Base-by-base conservation (phyloP, 441 rosid genomes). In the Rhodomyrtus psidioides region DNA sequence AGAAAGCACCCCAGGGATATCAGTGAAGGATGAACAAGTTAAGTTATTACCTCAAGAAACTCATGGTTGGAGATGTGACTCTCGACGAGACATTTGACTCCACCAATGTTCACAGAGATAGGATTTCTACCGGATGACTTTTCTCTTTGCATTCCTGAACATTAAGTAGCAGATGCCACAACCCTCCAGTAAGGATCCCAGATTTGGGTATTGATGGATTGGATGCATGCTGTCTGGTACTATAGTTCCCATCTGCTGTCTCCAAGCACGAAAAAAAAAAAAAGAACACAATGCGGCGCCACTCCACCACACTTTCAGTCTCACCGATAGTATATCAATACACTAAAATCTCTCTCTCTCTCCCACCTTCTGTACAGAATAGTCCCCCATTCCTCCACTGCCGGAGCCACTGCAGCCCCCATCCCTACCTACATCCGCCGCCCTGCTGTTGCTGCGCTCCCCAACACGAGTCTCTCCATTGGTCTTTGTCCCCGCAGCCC, bases 21-120 rank as follows among this genome's bases (percentile, higher is more conserved):
- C 54, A 27, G 26, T 54, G 26, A 28, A 16, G 51, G 27, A 4
- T 14, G n/a, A 26, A 75, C 2, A 60, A 23, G 26, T 84, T 44
- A 76, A 82, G 53, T 84, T n/a, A 10, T 85, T 90, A 96, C 99
- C 98, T 93, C 94, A 28, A 92, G 94, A 89, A 97, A 97, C 84
- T 95, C 94, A 0, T 94, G 94, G 92, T 96, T 97, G 82, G 99
- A 97, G 87, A 97, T 91, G 89, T 91, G 97, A 90, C 92, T 91
- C 89, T 92, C 96, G 23, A 97, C 95, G 60, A 86, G 51, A 81
- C 94, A 94, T 82, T 90, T 91, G 87, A 91, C 88, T 53, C 97
- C 95, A 62, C 95, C 95, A 5, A 95, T 91, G 39, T 89, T 89
- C 24, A 95, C 98, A n/a, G 92, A 83, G 14, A 97, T 85, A 14